phyloP scores from a whole-genome alignment of 768 basidiomycete species.

The Trametes cubensis region DNA sequence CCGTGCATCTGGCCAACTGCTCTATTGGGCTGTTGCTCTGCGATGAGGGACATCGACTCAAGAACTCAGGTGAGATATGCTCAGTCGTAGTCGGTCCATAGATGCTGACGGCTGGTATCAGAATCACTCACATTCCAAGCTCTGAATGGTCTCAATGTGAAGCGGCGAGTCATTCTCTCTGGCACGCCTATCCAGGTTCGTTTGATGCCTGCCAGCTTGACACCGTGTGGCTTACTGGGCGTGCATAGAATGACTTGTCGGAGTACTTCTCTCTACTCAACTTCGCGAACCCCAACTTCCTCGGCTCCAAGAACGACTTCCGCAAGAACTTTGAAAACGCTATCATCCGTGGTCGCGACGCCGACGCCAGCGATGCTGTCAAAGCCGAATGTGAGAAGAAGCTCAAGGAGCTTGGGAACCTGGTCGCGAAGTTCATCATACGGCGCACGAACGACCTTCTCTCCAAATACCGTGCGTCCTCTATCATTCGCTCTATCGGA shows the following conservation, averaged over 20 bases:
- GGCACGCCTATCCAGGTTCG: slow-evolving; percentile 89
- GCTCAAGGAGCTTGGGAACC: slow-evolving; percentile 83
- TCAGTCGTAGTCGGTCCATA: neutral
- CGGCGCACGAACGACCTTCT: slow-evolving; percentile 91
- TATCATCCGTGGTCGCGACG: slow-evolving; percentile 89
- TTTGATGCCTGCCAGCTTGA: neutral
- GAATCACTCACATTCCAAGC: slow-evolving; percentile 89
- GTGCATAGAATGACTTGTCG: slow-evolving; percentile 81
- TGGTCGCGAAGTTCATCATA: slow-evolving; percentile 94
- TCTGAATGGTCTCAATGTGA: slow-evolving; percentile 79
- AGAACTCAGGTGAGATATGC: slow-evolving; percentile 80
- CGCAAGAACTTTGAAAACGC: slow-evolving; percentile 93
- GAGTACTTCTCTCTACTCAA: slow-evolving; percentile 94
- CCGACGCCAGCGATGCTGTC: slow-evolving; percentile 75
- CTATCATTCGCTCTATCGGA: neutral
- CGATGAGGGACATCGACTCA: slow-evolving; percentile 95
- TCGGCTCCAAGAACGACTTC: slow-evolving; percentile 88
- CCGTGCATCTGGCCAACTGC: slow-evolving; percentile 74
- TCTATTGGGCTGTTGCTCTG: slow-evolving; percentile 91
- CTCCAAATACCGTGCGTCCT: slow-evolving; percentile 85
- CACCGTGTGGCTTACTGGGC: neutral
- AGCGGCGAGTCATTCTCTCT: slow-evolving; percentile 89
- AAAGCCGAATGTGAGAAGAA: slow-evolving; percentile 88
- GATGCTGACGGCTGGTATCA: slow-evolving; percentile 31
- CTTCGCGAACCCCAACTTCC: slow-evolving; percentile 90